Base-by-base conservation (phyloP, 2,329 filamentous ascomycete species). In the Clarireedia homoeocarpa region DNA sequence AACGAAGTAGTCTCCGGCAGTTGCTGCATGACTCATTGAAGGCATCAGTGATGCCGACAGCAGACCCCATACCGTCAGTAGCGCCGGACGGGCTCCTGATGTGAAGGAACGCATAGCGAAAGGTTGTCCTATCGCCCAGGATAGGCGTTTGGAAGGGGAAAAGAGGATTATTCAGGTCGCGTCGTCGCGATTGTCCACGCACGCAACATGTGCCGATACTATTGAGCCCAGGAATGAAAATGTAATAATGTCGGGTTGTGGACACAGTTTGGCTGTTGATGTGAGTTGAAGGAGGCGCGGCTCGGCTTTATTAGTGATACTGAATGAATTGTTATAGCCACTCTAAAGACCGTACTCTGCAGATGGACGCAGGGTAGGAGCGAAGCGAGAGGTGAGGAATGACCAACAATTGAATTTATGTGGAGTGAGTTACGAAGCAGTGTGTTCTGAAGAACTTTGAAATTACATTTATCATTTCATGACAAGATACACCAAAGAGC, bases 1-100 rank as follows among this genome's bases (percentile, higher is more conserved):
- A 53, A 99, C 87, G 74, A 86, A 97, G 73, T 96, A 99, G 71
- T 99, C 91, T 34, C 86, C 89, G 48, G 89, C 86, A 2, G 80
- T 78, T 69, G 75, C 73, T 64, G 73, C 78, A 66, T 58, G 70
- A 65, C 55, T 66, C 63, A 61, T 66, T 66, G 57, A 74, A 60
- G 69, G 60, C 23, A 74, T 70, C 65, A 74, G 75, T 55, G 75
- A 71, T 39, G 82, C 63, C 42, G 74, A 73, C 45, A 78, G 69
- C 38, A 74, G 49, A 14, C 61, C 57, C 61, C 64, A 68, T 63
- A 63, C 57, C 39, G 65, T 59, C 38, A 64, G 53, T 17, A 61
- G n/a, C 20, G 48, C 55, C 20, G 61, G 54, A 42, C 55, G 52
- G 2, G 55, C 24, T 38, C 10, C 47, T 51, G 55, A 56, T 26